phyloP scores from a whole-genome alignment of 306 rosid species.

The Cucumis hystrix region DNA sequence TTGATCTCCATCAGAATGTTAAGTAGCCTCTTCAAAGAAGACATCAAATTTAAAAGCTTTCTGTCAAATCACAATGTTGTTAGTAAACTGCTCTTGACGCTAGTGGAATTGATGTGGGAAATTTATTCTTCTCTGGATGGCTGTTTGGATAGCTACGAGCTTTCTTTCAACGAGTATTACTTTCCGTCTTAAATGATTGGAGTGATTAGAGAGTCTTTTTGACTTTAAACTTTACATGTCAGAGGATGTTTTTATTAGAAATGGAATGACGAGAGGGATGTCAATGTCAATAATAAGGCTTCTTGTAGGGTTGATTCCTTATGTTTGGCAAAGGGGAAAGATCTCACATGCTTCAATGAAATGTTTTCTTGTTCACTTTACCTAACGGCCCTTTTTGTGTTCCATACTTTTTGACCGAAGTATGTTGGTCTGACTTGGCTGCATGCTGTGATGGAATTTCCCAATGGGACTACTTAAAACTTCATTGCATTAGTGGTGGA shows the following conservation, averaged over 20 bases:
- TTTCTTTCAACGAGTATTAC: neutral
- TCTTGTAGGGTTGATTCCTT: slow-evolving; percentile 25
- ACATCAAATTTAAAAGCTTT: neutral
- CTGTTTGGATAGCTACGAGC: neutral
- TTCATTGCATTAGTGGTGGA: neutral
- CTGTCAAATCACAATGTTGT: neutral
- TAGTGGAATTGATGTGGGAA: neutral
- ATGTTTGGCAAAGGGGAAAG: slow-evolving; percentile 15
- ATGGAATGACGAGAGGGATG: slow-evolving; percentile 11
- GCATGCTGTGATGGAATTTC: neutral
- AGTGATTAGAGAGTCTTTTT: neutral
- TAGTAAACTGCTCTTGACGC: neutral
- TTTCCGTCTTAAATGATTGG: slow-evolving; percentile 4
- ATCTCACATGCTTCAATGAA: slow-evolving; percentile 18
- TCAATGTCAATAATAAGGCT: slow-evolving; percentile 4
- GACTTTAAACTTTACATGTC: slow-evolving; percentile 1
- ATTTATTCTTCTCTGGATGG: neutral
- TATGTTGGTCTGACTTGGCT: neutral
- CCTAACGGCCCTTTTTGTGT: slow-evolving; percentile 15
- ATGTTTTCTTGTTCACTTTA: slow-evolving; percentile 12
- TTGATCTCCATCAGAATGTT: neutral
- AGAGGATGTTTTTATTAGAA: slow-evolving; percentile 6
- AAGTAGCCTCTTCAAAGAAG: neutral
- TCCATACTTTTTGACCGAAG: slow-evolving; percentile 6
- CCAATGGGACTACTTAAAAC: neutral